These are phyloP conservation scores for Melaleuca quinquenervia DNA, from an alignment of 345 rosid species.

Conservation along the genomic window DNA sequence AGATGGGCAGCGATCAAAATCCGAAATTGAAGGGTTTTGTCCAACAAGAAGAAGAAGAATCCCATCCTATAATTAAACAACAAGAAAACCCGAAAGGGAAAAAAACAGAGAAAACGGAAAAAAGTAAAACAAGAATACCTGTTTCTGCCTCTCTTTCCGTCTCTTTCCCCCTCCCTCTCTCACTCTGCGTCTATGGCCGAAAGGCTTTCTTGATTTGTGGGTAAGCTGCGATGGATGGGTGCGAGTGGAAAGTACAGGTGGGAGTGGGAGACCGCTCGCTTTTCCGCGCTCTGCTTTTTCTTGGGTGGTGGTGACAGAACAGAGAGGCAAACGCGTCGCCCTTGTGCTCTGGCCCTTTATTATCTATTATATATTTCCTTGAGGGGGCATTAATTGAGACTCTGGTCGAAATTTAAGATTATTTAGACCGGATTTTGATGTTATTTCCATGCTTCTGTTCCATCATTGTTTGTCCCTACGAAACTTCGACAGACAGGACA, in stretches of 20 bases:
- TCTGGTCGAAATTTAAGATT: not conserved
- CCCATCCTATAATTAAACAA: not conserved
- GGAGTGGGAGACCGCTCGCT: not conserved
- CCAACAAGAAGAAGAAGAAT: not conserved
- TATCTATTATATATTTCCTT: not conserved
- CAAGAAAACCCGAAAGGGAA: not conserved
- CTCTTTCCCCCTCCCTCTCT: not conserved
- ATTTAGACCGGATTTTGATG: not conserved
- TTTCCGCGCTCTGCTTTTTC: not conserved
- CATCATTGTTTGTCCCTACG: not conserved
- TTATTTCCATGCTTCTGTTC: not conserved
- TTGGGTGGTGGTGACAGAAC: not conserved
- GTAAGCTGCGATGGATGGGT: not conserved
- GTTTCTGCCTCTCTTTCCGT: not conserved
- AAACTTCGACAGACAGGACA: not conserved
- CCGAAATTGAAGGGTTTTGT: not conserved
- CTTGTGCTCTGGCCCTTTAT: not conserved
- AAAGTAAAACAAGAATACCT: not conserved
- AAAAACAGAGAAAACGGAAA: not conserved
- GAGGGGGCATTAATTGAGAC: not conserved
- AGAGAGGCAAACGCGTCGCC: not conserved
- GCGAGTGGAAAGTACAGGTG: not conserved
- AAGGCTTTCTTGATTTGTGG: not conserved
- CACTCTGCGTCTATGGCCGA: not conserved
- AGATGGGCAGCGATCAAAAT: not conserved